Base-by-base conservation (phyloP, 177 flowering plant genomes). In the Vitis hybrid region DNA sequence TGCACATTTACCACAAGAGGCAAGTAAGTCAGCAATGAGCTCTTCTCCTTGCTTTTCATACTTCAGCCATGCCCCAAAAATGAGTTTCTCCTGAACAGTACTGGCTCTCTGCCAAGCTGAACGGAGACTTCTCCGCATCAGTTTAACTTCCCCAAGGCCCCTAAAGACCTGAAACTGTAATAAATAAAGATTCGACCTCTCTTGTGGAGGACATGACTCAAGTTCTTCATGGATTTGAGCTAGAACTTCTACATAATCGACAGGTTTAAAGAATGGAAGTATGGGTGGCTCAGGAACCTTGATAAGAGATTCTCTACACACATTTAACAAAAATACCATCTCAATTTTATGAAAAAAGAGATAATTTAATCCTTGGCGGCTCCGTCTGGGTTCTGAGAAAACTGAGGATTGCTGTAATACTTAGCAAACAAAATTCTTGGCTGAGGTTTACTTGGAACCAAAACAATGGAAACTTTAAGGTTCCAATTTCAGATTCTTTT, bases 151-250 rank as follows among this genome's bases (percentile, higher is more conserved):
- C 17, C 93, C 92, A 55, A 95, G 96, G 57, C 99, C 99, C 75
- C 82, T 87, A 78, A 95, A 95, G 52, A 95, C 93, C 73, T 93
- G 98, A 75, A 80, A 91, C 76, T 95, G 92, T 48, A 90, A 74
- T 76, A 95, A 80, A 80, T 86, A 90, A 55, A 93, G 93, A 78
- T 74, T 90, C 50, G 98, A 79, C 69, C 84, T 86, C 76, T 87
- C 89, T 13, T 79, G 68, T 1, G 88, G 80, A 51, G 85, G 65
- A 75, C 97, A 91, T 9, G 83, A 83, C 70, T 93, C 97, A 3
- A 95, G 95, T 74, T 95, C 97, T 78, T 95, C 98, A 64, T 95
- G 99, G 80, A 95, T 88, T 78, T 91, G 90, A 75, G 99, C 91
- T 74, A 95, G 80, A 74, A 91, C 93, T 81, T 95, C 88, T 39